Evolutionary conservation across 2,329 filamentous ascomycete species (phyloP).

Genomic region (Biscogniauxia mediterranea): DNA sequence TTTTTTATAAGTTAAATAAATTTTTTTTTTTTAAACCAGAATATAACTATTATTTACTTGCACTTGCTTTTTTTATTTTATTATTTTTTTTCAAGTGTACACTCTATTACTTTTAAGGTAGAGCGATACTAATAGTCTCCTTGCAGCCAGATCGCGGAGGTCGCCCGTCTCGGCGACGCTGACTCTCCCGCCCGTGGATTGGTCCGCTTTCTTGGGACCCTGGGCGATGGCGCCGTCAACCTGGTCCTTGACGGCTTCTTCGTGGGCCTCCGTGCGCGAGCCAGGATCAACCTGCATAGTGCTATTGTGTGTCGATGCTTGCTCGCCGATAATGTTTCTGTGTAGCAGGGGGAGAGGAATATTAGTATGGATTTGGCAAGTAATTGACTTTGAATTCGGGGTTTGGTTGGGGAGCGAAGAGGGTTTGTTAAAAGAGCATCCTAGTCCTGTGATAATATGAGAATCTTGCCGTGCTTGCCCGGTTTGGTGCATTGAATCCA

Average conservation of each 20-base stretch:
- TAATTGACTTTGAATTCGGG: slow-evolving; percentile 1
- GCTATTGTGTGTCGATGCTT: slow-evolving; percentile 15
- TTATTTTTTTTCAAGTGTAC: too few relatives aligned
- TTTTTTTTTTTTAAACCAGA: too few relatives aligned
- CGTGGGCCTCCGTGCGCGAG: slow-evolving; percentile 17
- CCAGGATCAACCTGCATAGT: slow-evolving; percentile 20
- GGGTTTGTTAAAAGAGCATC: background rate
- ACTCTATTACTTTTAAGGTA: too few relatives aligned
- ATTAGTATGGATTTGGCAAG: too few relatives aligned
- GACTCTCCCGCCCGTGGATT: slow-evolving; percentile 28
- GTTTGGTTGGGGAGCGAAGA: background rate
- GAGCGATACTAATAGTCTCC: slow-evolving; percentile 24
- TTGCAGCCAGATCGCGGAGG: slow-evolving; percentile 32
- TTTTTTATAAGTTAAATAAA: too few relatives aligned
- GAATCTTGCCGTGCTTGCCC: slow-evolving; percentile 23
- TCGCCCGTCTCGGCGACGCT: slow-evolving; percentile 34
- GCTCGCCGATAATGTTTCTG: slow-evolving; percentile 27
- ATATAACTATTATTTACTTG: too few relatives aligned
- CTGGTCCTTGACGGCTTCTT: slow-evolving; percentile 30
- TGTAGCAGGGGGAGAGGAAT: background rate
- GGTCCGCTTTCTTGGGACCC: slow-evolving; percentile 32
- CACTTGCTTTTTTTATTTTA: too few relatives aligned
- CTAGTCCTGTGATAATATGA: background rate
- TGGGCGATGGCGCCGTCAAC: slow-evolving; percentile 30
- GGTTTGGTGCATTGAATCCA: slow-evolving; percentile 17